Evolutionary conservation across 1,284 basidiomycete genomes (phyloP).

Genomic region (Chalciporus sp.): DNA sequence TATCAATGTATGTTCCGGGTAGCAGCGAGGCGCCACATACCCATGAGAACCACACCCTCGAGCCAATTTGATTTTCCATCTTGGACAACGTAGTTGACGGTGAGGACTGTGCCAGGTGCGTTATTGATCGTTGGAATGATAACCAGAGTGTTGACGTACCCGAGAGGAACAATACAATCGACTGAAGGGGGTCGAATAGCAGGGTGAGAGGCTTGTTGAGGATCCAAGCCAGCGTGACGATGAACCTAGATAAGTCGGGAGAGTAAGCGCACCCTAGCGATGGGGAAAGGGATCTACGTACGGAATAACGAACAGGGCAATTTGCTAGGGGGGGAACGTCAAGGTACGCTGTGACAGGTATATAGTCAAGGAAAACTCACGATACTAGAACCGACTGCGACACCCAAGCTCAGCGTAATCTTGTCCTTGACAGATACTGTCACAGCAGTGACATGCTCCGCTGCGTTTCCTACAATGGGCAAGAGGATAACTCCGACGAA

Average conservation of each 20-base stretch:
- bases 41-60: constrained; percentile 74
- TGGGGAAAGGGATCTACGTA: constrained; percentile 33
- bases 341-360: no score
- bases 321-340: constrained; percentile 60
- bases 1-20: no score
- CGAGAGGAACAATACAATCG: constrained; percentile 58
- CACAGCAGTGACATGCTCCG: constrained; percentile 77
- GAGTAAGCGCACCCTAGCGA: no score
- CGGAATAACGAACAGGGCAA: constrained; percentile 87
- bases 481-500: constrained; percentile 87
- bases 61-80: constrained; percentile 88
- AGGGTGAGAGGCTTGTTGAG: constrained; percentile 70
- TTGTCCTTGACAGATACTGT: constrained; percentile 82
- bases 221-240: constrained; percentile 47
- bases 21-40: constrained; percentile 31
- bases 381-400: constrained; percentile 87
- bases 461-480: constrained; percentile 82
- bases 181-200: constrained; percentile 81
- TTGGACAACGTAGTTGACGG: constrained; percentile 78
- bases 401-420: constrained; percentile 73
- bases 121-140: background rate
- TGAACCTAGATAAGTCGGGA: no score
- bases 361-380: constrained; percentile 45
- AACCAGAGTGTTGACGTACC: constrained; percentile 24
- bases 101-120: constrained; percentile 48